Percentiles rank a stretch among this genome's conserved stretches.
Conservation (phyloP, 495 filamentous ascomycete species). For the Acidomyces sp. region DNA sequence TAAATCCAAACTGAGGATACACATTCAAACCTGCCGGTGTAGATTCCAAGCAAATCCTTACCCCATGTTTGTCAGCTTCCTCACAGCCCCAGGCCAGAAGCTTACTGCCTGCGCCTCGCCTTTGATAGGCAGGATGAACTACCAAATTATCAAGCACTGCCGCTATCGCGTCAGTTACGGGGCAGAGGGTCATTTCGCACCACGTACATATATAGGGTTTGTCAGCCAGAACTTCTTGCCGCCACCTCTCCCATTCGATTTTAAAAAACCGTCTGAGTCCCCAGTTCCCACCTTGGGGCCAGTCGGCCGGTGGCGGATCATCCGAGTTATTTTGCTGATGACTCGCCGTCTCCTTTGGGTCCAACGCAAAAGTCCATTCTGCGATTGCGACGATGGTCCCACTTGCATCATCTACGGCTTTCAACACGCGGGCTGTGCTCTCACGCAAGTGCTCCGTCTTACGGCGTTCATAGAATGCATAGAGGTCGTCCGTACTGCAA, state of each 20-base stretch:
- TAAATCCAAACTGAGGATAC: conserved; percentile 19
- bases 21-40: conserved; percentile 14
- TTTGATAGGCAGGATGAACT: conserved; percentile 9
- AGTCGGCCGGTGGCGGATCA: conserved; percentile 10
- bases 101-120: conserved; percentile 11
- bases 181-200: background rate
- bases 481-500: conserved; percentile 13
- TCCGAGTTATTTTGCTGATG: conserved; percentile 4
- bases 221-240: conserved; percentile 5
- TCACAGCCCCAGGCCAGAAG: conserved; percentile 19
- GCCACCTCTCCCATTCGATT: conserved; percentile 10
- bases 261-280: conserved; percentile 8
- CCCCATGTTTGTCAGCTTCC: conserved; percentile 14
- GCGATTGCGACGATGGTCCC: conserved; percentile 11
- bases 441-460: conserved; percentile 6
- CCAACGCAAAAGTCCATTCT: conserved; percentile 15
- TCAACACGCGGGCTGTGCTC: conserved; percentile 5
- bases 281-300: conserved; percentile 16
- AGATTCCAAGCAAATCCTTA: conserved; percentile 14
- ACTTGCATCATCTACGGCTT: conserved; percentile 12
- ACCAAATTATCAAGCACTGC: conserved; percentile 18
- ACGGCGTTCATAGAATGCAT: conserved; percentile 10
- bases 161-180: background rate
- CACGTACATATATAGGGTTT: conserved; percentile 16
- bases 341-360: background rate